Base-by-base conservation (phyloP, 306 rosid genomes). In the Chamaecrista fasciculata region DNA sequence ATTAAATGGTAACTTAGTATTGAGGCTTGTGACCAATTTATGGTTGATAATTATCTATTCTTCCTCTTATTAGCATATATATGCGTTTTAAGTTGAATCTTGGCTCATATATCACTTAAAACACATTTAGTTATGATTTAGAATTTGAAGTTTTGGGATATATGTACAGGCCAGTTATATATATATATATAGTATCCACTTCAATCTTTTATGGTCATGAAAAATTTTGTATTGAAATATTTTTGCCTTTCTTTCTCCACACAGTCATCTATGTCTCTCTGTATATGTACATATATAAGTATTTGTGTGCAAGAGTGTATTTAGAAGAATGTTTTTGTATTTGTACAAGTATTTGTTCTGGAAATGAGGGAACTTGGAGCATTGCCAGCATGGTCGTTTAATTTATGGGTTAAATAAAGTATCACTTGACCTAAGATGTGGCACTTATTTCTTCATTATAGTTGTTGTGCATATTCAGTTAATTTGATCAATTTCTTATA, bases 401-500 rank as follows among this genome's bases (percentile, higher is more conserved):
- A 49, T 65, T 48, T 9, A 46, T 18, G 37, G 21, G 29, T 63
- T 34, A 66, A 61, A 49, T 48, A 5, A 16, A 63, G 65, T 57
- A 39, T 31, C 25, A 50, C 62, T 71, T 77, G 58, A 37, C 59
- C 33, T 14, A 25, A 59, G 73, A 28, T 46, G 40, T 26, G 29
- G 9, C 15, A 26, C 40, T 52, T 52, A 24, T 18, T 60, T 53
- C 16, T 48, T 20, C 31, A 16, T 53, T 18, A 24, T 8, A 20
- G 10, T 42, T 64, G 67, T 65, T 33, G 31, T 23, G 46, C 25
- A 28, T 66, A 25, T 44, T 64, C 59, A 26, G 34, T 59, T 44
- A 9, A 29, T 53, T 12, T 77, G 40, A 14, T 68, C 65, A 69
- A 20, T 65, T 75, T 24, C 77, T 39, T 56, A 42, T 70, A 53